These are phyloP conservation scores for Abrus precatorius DNA, from an alignment of 306 rosid species.

Conservation along the genomic window DNA sequence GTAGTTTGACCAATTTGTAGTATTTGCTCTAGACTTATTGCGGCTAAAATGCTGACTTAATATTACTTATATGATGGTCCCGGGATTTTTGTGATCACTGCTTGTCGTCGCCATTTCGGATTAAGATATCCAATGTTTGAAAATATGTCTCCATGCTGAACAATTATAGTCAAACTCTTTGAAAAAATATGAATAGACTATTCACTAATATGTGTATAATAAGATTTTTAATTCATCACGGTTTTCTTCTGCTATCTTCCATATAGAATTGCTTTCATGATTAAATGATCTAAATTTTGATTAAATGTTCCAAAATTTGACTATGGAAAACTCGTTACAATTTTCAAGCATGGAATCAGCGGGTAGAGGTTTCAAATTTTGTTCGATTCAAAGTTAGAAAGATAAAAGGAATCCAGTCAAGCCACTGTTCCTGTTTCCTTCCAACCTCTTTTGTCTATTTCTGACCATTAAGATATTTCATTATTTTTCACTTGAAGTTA, in stretches of 20 bases:
- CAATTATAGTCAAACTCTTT: conserved; percentile 32
- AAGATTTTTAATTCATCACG: conserved; percentile 3
- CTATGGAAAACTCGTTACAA: conserved; percentile 15
- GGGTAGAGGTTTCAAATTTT: conserved; percentile 20
- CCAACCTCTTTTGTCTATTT: conserved; percentile 26
- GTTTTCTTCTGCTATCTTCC: not conserved
- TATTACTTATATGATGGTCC: conserved; percentile 13
- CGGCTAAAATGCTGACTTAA: conserved; percentile 35
- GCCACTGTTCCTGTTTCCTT: conserved; percentile 3
- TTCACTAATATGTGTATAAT: not conserved
- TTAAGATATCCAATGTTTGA: conserved; percentile 50
- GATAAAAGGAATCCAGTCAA: not conserved
- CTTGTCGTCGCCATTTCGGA: conserved; percentile 33
- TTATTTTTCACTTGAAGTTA: not conserved
- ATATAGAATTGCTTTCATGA: not conserved
- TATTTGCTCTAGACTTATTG: conserved; percentile 36
- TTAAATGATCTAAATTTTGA: conserved; percentile 13
- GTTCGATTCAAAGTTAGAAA: conserved; percentile 43
- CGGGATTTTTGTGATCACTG: conserved; percentile 17
- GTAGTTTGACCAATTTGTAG: conserved; percentile 44
- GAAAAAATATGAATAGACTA: conserved; percentile 12
- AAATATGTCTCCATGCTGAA: conserved; percentile 37
- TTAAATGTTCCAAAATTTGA: conserved; percentile 37
- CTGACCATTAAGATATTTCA: not conserved
- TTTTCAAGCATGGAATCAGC: conserved; percentile 16